These are phyloP conservation scores for Mycena pura DNA, from an alignment of 768 basidiomycete genomes.

Conservation along the genomic window DNA sequence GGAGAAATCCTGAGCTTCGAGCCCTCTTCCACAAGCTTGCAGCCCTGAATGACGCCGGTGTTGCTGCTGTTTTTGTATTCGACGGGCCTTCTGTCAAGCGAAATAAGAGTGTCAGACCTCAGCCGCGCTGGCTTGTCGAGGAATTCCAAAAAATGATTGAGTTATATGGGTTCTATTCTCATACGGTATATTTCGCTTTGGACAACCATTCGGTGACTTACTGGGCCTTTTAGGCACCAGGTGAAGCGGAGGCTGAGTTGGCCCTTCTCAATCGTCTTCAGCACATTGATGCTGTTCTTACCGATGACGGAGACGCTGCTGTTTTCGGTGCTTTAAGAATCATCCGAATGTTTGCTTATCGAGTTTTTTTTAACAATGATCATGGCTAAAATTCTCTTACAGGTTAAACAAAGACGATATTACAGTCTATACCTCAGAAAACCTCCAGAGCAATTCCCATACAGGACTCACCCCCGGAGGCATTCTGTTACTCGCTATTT, in stretches of 20 bases:
- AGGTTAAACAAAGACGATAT: slow-evolving; percentile 52
- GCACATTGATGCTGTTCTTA: slow-evolving; percentile 52
- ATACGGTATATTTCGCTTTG: slow-evolving; percentile 23
- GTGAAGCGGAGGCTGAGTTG: slow-evolving; percentile 54
- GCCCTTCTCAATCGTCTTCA: slow-evolving; percentile 46
- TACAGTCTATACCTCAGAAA: slow-evolving; percentile 24
- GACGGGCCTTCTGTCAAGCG: slow-evolving; percentile 56
- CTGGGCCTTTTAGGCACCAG: slow-evolving; percentile 42
- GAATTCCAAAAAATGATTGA: slow-evolving; percentile 40
- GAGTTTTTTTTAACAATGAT: no score
- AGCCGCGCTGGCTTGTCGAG: slow-evolving; percentile 35
- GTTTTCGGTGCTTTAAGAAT: slow-evolving; percentile 53
- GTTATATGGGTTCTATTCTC: slow-evolving; percentile 50
- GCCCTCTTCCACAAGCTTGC: slow-evolving; percentile 52
- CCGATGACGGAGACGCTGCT: slow-evolving; percentile 54
- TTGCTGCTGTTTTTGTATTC: slow-evolving; percentile 56
- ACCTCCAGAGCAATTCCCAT: slow-evolving; percentile 28
- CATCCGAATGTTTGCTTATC: no score
- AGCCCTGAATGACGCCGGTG: slow-evolving; percentile 41
- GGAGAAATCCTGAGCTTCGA: slow-evolving; percentile 51
- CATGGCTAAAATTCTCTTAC: no score
- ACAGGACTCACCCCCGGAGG: slow-evolving; percentile 36
- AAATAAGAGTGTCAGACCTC: slow-evolving; percentile 36
- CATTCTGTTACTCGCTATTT: slow-evolving; percentile 40
- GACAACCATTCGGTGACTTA: not conserved